These are phyloP conservation scores for Euphorbia corollata DNA, from an alignment of 441 rosid species.

Conservation along the genomic window DNA sequence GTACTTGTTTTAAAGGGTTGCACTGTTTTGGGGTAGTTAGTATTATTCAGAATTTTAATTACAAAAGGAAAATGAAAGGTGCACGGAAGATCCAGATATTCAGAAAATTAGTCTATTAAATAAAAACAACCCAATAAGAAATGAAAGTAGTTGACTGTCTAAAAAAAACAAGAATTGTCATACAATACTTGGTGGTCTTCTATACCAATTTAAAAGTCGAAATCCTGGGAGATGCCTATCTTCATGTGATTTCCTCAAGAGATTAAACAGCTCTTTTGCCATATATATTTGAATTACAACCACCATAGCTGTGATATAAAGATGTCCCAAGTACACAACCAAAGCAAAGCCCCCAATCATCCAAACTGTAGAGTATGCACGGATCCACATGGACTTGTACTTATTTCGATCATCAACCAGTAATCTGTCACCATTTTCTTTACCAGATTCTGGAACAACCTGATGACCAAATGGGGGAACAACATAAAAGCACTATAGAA, in stretches of 20 bases:
- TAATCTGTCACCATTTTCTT: slow-evolving; percentile 56
- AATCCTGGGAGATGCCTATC: slow-evolving; percentile 83
- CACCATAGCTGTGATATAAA: slow-evolving; percentile 84
- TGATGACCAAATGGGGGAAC: slow-evolving; percentile 22
- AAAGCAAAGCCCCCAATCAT: slow-evolving; percentile 78
- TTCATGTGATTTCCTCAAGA: slow-evolving; percentile 73
- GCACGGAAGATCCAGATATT: too few relatives aligned
- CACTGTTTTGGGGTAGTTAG: too few relatives aligned
- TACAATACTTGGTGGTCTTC: slow-evolving; percentile 8
- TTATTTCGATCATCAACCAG: slow-evolving; percentile 64
- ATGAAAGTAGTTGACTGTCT: neutral
- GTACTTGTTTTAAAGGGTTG: too few relatives aligned
- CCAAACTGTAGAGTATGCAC: slow-evolving; percentile 75
- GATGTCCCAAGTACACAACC: slow-evolving; percentile 84
- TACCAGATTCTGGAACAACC: slow-evolving; percentile 46
- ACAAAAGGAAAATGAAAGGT: too few relatives aligned
- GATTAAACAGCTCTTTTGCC: slow-evolving; percentile 79
- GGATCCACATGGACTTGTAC: slow-evolving; percentile 64
- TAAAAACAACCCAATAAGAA: neutral
- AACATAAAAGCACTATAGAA: neutral
- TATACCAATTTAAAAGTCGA: slow-evolving; percentile 75
- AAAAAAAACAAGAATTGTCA: slow-evolving; percentile 2
- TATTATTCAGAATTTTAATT: too few relatives aligned
- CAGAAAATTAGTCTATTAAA: neutral
- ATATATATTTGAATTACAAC: slow-evolving; percentile 82